phyloP scores from a whole-genome alignment of 176 grass and related monocot species.

The Zea luxurians region DNA sequence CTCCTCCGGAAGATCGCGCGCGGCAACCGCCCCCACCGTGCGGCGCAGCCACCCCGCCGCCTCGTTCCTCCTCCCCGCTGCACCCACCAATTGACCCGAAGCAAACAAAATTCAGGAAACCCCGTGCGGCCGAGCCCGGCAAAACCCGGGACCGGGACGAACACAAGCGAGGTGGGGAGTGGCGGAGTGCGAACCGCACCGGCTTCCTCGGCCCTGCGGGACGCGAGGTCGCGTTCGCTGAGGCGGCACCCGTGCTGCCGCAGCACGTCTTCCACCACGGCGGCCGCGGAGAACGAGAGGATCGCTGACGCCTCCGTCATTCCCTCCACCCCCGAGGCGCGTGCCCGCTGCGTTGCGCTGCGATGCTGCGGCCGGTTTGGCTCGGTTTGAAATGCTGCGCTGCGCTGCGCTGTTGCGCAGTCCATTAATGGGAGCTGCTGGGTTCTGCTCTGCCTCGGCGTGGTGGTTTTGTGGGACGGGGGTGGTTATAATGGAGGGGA shows the following conservation, averaged over 20 bases:
- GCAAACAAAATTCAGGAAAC: conserved; percentile 4
- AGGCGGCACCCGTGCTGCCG: conserved; percentile 81
- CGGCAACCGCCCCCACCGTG: conserved; percentile 69
- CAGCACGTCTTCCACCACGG: conserved; percentile 89
- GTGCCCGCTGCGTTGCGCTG: not conserved
- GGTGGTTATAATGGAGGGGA: conserved; percentile 60
- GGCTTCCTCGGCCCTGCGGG: conserved; percentile 78
- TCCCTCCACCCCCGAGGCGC: not conserved
- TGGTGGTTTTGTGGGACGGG: no score
- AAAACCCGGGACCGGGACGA: not conserved
- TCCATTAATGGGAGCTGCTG: no score
- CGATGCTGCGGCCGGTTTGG: not conserved
- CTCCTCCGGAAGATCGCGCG: conserved; percentile 81
- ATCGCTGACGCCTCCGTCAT: conserved; percentile 64
- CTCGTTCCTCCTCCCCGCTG: conserved; percentile 85
- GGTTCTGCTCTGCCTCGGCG: no score
- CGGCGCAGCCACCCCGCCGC: conserved; percentile 90
- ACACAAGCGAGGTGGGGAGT: not conserved
- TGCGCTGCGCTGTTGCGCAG: no score
- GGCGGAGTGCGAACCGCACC: conserved; percentile 40
- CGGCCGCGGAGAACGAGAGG: conserved; percentile 69
- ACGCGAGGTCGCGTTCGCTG: conserved; percentile 83
- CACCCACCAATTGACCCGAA: conserved; percentile 31
- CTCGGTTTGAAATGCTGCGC: no score
- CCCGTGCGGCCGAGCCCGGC: not conserved